Conservation (phyloP, 768 basidiomycete species). For the Boletus huronensis region DNA sequence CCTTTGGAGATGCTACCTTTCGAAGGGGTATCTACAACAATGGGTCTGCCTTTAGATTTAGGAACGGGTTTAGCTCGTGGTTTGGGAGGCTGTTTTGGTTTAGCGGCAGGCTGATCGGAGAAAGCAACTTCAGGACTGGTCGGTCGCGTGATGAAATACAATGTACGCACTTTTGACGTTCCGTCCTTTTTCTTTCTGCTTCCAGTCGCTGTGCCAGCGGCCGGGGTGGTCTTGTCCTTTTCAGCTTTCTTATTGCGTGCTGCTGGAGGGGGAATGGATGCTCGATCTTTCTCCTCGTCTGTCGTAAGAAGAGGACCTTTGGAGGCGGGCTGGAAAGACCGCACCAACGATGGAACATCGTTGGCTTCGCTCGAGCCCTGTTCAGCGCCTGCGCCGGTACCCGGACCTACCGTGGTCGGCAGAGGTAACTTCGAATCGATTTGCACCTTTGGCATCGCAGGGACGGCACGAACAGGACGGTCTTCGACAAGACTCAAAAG, state of each 20-base stretch:
- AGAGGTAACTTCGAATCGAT: not conserved
- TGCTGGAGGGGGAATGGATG: conserved; percentile 57
- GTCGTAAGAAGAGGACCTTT: conserved; percentile 9
- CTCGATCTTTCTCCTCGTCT: conserved; percentile 38
- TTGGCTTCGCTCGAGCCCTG: not conserved
- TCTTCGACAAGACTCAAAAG: conserved; percentile 68
- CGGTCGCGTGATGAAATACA: not conserved
- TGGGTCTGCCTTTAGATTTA: conserved; percentile 28
- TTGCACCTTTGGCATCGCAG: not conserved
- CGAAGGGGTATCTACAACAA: conserved; percentile 5
- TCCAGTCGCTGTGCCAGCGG: conserved; percentile 7
- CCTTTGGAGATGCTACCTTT: conserved; percentile 22
- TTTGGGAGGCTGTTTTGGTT: conserved; percentile 31
- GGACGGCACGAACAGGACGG: conserved; percentile 14
- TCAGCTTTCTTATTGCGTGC: conserved; percentile 24
- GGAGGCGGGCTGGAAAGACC: conserved; percentile 4
- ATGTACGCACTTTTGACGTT: conserved; percentile 19
- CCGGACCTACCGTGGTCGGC: not conserved
- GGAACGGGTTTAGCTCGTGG: conserved; percentile 29
- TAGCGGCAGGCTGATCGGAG: conserved; percentile 17
- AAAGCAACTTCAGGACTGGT: not conserved
- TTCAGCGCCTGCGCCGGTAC: not conserved
- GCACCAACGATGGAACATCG: not conserved
- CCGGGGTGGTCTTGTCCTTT: conserved; percentile 18
- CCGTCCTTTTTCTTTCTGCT: conserved; percentile 37